Evolutionary conservation across 345 rosid genomes (phyloP), one percentile per base, ranked within the genome.

Genomic region (Linum tenue): DNA sequence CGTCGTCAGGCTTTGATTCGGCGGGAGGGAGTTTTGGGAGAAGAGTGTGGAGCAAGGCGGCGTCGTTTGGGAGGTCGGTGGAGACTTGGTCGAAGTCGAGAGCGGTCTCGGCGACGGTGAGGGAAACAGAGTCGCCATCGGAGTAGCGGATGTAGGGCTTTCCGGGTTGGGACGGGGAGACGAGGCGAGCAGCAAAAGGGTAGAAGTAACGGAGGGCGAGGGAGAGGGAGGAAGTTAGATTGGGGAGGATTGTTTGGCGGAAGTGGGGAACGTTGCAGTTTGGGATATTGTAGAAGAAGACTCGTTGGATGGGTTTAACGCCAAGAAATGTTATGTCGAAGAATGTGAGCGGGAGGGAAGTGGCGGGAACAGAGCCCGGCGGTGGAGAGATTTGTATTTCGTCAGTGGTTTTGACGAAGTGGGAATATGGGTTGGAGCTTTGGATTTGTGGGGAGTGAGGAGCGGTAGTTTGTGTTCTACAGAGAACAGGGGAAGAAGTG

Each of bases 61-160:
- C 51, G 51, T 44, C 51, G 51, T 5, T 44, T 2, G 51, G 51
- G 12, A 7, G 7, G 64, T 78, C 72, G 0, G 74, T 39, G 2
- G 6, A 55, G 3, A 77, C 63, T 38, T 11, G 12, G 14, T 66
- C 36, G 50, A 78, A 82, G 63, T 82, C 81, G 15, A 41, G 71
- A 0, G 16, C 7, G 4, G 86, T 81, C 72, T 79, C 81, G 1
- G 64, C 77, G 0, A 81, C 55, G 1, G 56, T 64, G 67, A 84
- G 63, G 8, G 56, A 2, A 44, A 78, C 71, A 22, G 71, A 73
- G 66, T 71, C 76, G 8, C 68, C 80, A 5, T 80, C 73, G 3
- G 10, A 55, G 73, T 76, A 76, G 57, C 48, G 51, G 12, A 81
- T 57, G 37, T 59, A 74, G 0, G 84, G 84, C 68, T 55, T 66